phyloP scores from a whole-genome alignment of 306 rosid species.

The Castanea crenata region DNA sequence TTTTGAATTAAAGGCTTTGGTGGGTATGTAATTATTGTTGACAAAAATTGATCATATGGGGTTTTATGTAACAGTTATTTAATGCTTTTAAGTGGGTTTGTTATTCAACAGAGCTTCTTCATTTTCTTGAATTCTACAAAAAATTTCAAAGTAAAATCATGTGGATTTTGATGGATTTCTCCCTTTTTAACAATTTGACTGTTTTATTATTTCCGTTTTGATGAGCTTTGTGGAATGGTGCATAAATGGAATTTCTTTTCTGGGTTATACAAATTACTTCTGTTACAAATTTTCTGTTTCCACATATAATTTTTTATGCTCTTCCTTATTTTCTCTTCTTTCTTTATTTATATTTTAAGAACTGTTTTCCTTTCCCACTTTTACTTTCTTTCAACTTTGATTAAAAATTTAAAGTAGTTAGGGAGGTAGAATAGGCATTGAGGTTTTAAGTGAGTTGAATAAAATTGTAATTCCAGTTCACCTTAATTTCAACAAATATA shows the following conservation, averaged over 20 bases:
- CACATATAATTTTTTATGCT: background rate
- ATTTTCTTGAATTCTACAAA: background rate
- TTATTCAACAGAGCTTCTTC: background rate
- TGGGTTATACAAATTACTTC: constrained; percentile 11
- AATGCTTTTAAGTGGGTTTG: background rate
- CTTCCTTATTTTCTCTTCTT: background rate
- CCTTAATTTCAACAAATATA: background rate
- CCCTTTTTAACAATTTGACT: background rate
- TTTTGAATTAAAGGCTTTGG: background rate
- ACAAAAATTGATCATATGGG: background rate
- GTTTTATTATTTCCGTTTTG: background rate
- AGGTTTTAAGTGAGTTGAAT: background rate
- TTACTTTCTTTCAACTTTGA: background rate
- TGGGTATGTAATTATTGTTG: background rate
- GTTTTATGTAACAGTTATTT: background rate
- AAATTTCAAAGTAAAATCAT: background rate
- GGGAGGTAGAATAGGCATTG: background rate
- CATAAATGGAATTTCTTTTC: background rate
- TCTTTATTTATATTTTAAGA: background rate
- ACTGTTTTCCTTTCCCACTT: background rate
- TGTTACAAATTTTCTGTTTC: background rate
- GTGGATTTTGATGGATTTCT: background rate
- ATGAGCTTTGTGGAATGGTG: background rate
- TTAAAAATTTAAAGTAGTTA: background rate
- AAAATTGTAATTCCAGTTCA: background rate